phyloP scores from a whole-genome alignment of 2,329 filamentous ascomycete genomes.

The Aspergillus awamori region DNA sequence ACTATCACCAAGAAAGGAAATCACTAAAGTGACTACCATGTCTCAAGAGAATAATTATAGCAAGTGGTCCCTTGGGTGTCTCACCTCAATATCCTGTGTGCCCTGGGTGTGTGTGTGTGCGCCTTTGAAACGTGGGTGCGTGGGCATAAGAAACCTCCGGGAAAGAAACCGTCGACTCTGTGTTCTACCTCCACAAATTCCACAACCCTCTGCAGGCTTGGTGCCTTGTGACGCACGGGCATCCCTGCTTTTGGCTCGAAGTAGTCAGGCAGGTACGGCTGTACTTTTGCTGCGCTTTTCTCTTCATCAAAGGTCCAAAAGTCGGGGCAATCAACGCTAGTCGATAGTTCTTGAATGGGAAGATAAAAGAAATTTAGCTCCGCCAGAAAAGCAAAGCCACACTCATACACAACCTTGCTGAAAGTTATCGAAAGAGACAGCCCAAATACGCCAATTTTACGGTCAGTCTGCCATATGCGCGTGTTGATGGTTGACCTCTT shows the following conservation, averaged over 20 bases:
- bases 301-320: background rate
- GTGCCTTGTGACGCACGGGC: constrained; percentile 5
- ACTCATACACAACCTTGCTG: background rate
- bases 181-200: background rate
- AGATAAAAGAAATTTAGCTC: background rate
- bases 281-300: background rate
- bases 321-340: background rate
- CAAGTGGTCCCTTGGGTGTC: constrained; percentile 9
- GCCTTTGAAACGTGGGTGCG: background rate
- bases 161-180: background rate
- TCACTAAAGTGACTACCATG: constrained; percentile 1
- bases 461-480: background rate
- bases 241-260: constrained; percentile 9
- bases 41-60: constrained; percentile 4
- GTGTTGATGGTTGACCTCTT: background rate
- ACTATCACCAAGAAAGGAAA: background rate
- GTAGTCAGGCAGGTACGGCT: constrained; percentile 1
- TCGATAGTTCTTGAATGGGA: background rate
- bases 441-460: constrained; percentile 3
- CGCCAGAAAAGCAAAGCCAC: background rate
- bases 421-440: background rate
- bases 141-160: background rate
- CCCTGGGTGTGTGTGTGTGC: constrained; percentile 5
- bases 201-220: constrained; percentile 1
- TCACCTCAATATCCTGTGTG: constrained; percentile 9